Conservation (phyloP, 805 yeast genomes). For the Sugiyamaella floridensis region DNA sequence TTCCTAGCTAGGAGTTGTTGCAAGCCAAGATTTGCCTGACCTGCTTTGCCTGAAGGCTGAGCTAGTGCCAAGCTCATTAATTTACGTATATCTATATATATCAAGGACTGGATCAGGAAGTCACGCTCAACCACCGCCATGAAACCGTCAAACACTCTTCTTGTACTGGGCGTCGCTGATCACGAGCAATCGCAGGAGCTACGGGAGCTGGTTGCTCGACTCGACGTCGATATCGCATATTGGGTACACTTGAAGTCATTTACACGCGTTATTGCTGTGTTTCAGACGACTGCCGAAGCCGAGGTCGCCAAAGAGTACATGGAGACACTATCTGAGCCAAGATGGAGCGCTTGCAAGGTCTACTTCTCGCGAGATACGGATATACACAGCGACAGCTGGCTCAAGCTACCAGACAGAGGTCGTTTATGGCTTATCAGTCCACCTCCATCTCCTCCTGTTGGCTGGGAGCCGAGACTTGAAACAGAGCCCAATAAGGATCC, state of each 20-base stretch:
- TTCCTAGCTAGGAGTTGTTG: background rate
- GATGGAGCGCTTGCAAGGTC: constrained; percentile 1
- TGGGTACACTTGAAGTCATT: constrained; percentile 24
- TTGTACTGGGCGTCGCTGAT: constrained; percentile 11
- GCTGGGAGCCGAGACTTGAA: constrained; percentile 22
- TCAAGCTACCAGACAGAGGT: constrained; percentile 24
- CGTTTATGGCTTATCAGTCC: constrained; percentile 24
- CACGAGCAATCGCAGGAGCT: constrained; percentile 1
- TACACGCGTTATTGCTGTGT: constrained; percentile 21
- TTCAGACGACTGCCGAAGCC: constrained; percentile 12
- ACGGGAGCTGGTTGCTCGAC: background rate
- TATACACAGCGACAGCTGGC: constrained; percentile 1
- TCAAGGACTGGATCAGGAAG: background rate
- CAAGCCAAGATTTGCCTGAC: background rate
- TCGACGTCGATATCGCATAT: constrained; percentile 2
- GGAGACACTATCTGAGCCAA: constrained; percentile 8
- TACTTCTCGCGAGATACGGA: constrained; percentile 1
- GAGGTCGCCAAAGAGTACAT: constrained; percentile 10
- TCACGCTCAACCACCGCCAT: background rate
- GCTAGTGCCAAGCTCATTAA: background rate
- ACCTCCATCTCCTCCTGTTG: constrained; percentile 25
- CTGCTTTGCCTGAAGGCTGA: background rate
- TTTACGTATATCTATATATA: background rate
- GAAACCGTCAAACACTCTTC: constrained; percentile 13
- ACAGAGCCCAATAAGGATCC: constrained; percentile 21